Percentiles rank a stretch among this genome's conserved stretches.
Conservation (phyloP, 1,284 basidiomycete species). For the Takashimella tepidaria region DNA sequence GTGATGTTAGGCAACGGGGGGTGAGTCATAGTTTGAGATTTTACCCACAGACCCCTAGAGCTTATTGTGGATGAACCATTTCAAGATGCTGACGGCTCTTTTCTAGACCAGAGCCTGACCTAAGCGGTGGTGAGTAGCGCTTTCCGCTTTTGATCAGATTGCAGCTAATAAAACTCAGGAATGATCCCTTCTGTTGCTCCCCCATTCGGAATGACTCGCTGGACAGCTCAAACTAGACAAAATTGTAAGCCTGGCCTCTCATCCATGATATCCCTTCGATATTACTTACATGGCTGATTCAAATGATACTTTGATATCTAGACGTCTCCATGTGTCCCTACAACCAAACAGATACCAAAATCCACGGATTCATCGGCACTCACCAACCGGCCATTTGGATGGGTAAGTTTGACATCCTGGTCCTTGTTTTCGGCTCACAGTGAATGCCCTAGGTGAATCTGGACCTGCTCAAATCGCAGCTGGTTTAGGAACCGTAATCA, state of each 20-base stretch:
- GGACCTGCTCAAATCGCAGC: slow-evolving; percentile 62
- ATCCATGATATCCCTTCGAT: not conserved
- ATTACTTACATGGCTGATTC: not conserved
- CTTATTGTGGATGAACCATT: not conserved
- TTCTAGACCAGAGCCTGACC: slow-evolving; percentile 29
- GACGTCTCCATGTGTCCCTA: slow-evolving; percentile 71
- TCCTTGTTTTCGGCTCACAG: slow-evolving; percentile 3
- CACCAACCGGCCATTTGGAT: slow-evolving; percentile 87
- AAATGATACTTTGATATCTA: slow-evolving; percentile 2
- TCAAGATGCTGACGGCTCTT: no score
- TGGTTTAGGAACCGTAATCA: slow-evolving; percentile 55
- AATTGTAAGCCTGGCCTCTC: slow-evolving; percentile 29
- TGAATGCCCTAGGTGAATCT: slow-evolving; percentile 52
- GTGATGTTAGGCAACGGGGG: slow-evolving; percentile 40
- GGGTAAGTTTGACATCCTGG: slow-evolving; percentile 51
- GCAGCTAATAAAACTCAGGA: slow-evolving; percentile 51
- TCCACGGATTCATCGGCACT: slow-evolving; percentile 66
- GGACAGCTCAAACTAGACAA: slow-evolving; percentile 49
- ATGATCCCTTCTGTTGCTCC: slow-evolving; percentile 54
- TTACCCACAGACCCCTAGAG: not conserved
- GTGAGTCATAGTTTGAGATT: slow-evolving; percentile 16
- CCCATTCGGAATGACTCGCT: slow-evolving; percentile 75
- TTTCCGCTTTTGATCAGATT: not conserved
- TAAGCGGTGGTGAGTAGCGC: slow-evolving; percentile 29
- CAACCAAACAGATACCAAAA: slow-evolving; percentile 59